Percentiles rank a stretch among this genome's conserved stretches.
phyloP scores from a whole-genome alignment of 2,329 filamentous ascomycete genomes.

The Fusarium brachygibbosum region DNA sequence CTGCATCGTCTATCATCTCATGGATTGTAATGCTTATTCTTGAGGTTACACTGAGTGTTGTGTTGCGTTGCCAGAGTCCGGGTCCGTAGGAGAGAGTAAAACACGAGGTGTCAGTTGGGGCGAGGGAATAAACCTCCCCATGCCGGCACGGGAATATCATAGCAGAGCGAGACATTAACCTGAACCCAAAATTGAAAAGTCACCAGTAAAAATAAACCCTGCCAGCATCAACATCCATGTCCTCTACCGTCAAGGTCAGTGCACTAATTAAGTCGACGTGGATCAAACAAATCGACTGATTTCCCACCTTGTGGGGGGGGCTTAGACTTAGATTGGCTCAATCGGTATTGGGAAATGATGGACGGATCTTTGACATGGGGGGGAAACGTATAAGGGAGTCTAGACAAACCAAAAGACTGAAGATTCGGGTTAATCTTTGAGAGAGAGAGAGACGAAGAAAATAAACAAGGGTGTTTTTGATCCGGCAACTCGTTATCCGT shows the following conservation, averaged over 20 bases:
- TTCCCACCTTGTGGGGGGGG: slow-evolving; percentile 37
- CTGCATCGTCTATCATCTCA: slow-evolving; percentile 8
- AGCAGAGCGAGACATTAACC: neutral
- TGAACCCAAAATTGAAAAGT: neutral
- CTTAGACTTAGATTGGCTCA: slow-evolving; percentile 7
- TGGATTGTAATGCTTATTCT: slow-evolving; percentile 2
- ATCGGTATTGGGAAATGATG: slow-evolving; percentile 30
- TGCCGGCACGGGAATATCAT: neutral
- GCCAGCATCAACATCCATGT: neutral
- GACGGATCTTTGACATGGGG: slow-evolving; percentile 13
- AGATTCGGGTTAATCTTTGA: slow-evolving; percentile 7
- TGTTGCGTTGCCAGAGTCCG: neutral
- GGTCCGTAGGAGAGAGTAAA: slow-evolving; percentile 2
- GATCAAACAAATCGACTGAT: slow-evolving; percentile 35
- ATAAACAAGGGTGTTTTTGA: slow-evolving; percentile 4
- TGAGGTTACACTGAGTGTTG: neutral
- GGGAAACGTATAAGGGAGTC: slow-evolving; percentile 1
- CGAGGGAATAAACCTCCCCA: neutral
- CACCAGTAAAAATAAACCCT: neutral
- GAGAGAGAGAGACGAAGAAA: neutral
- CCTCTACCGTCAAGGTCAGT: slow-evolving; percentile 2
- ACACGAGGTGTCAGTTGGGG: neutral
- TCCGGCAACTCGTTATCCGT: neutral
- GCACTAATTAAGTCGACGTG: neutral
- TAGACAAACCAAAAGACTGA: slow-evolving; percentile 1